These are phyloP conservation scores for Aspergillus caelatus DNA, from an alignment of 2,329 filamentous ascomycete genomes.

Conservation along the genomic window DNA sequence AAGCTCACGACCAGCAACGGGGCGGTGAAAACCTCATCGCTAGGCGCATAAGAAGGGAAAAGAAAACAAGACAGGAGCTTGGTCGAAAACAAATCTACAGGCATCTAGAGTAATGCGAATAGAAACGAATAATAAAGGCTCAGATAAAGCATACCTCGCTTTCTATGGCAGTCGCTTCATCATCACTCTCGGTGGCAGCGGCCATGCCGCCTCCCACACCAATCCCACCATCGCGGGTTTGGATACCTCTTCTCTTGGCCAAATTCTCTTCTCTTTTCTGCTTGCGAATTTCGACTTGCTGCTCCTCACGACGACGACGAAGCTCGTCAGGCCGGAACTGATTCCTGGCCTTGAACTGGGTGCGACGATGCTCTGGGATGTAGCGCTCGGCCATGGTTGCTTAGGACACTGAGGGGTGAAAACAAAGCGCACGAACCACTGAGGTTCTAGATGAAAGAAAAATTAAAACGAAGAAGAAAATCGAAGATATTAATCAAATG, in stretches of 20 bases:
- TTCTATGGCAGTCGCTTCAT: conserved; percentile 93
- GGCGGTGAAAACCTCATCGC: conserved; percentile 40
- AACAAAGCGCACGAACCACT: conserved; percentile 33
- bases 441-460: conserved; percentile 15
- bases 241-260: conserved; percentile 95
- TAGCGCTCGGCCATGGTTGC: conserved; percentile 92
- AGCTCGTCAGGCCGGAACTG: conserved; percentile 99
- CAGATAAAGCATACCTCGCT: conserved; percentile 73
- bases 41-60: conserved; percentile 11
- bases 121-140: conserved; percentile 19
- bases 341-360: conserved; percentile 99
- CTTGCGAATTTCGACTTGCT: conserved; percentile 98
- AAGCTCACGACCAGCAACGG: conserved; percentile 22
- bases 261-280: conserved; percentile 98
- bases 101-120: conserved; percentile 16
- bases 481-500: conserved; percentile 13
- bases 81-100: not conserved
- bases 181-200: conserved; percentile 92
- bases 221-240: conserved; percentile 69
- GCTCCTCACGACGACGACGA: conserved; percentile 95
- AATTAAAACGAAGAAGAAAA: conserved; percentile 14
- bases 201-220: conserved; percentile 66
- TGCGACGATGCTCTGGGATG: conserved; percentile 98
- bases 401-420: conserved; percentile 31
- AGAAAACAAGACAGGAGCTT: not conserved